Evolutionary conservation across 495 filamentous ascomycete genomes (phyloP).

Genomic region (Cercophora sp.): DNA sequence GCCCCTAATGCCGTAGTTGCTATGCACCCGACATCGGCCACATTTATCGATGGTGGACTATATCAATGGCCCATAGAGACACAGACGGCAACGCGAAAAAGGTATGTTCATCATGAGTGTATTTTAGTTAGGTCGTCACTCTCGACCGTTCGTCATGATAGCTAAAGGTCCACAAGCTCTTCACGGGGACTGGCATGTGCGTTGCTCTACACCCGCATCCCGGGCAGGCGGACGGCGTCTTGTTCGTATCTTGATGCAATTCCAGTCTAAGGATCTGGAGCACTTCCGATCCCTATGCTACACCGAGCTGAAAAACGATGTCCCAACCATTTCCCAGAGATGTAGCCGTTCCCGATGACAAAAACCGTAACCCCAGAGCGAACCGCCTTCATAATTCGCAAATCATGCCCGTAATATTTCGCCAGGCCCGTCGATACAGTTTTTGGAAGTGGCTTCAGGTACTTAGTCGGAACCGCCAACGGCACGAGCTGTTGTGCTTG

Average conservation of each 20-base stretch:
- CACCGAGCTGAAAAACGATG: slow-evolving; percentile 29
- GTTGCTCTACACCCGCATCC: too few relatives aligned
- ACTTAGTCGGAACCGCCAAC: slow-evolving; percentile 56
- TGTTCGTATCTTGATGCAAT: slow-evolving; percentile 32
- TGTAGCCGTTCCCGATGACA: slow-evolving; percentile 30
- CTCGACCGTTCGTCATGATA: too few relatives aligned
- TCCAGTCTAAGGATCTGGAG: slow-evolving; percentile 37
- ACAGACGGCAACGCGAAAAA: too few relatives aligned
- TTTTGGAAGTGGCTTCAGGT: slow-evolving; percentile 16
- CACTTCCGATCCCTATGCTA: slow-evolving; percentile 39
- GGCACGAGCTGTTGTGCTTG: slow-evolving; percentile 52
- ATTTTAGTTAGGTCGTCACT: too few relatives aligned
- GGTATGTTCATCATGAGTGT: too few relatives aligned
- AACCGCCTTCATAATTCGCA: slow-evolving; percentile 28
- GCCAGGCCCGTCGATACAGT: slow-evolving; percentile 29
- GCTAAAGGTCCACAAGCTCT: too few relatives aligned
- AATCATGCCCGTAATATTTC: slow-evolving; percentile 14
- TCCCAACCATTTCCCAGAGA: slow-evolving; percentile 27
- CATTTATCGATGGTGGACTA: too few relatives aligned
- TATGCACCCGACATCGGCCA: too few relatives aligned
- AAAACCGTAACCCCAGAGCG: slow-evolving; percentile 28
- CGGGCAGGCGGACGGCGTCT: slow-evolving; percentile 10
- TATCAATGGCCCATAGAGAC: too few relatives aligned
- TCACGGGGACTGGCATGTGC: too few relatives aligned
- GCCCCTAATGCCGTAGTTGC: too few relatives aligned